Base-by-base conservation (phyloP, 306 rosid species). In the Prunus mongolica region DNA sequence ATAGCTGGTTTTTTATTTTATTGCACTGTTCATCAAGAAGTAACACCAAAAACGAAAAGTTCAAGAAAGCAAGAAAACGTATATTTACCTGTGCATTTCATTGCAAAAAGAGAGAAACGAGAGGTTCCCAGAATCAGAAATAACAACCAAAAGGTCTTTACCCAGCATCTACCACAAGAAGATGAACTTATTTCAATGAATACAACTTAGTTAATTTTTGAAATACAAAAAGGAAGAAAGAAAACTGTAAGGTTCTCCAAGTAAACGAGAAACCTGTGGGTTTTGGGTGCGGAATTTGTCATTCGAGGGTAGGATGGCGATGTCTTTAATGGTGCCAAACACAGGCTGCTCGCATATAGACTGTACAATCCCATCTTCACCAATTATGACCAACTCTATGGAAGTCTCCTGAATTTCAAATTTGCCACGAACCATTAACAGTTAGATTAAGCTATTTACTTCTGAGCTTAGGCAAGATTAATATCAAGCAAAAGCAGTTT, bases 41-140 rank as follows among this genome's bases (percentile, higher is more conserved):
- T 8, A 34, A 57, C 44, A 38, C 25, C 58, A 67, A 60, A 0
- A 65, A 6, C 3, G 2, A 12, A 20, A 60, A 18, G 66, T 71
- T 22, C 51, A 55, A 25, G 51, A 51, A 57, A 67, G 67, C 24
- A 41, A 66, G 6, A 75, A 78, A 82, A 45, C 27, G 50, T 18
- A 66, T 49, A 15, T 16, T 58, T 75, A 94, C 98, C 97, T 91
- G 91, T 90, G 90, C 98, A 91, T 94, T 85, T 94, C 93, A 76
- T 86, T 90, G 91, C 98, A 88, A 81, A 94, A 94, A 55, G 94
- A 84, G 79, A 94, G 94, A 83, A 94, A 70, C 2, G 98, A 91
- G 65, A 94, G 90, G 90, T 94, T 94, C 83, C 98, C 97, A 2
- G 98, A 94, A 86, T 94, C 98, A 9, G 98, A 94, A 71, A 91